Base-by-base conservation (phyloP, 2,329 filamentous ascomycete species). In the Colletotrichum musae region DNA sequence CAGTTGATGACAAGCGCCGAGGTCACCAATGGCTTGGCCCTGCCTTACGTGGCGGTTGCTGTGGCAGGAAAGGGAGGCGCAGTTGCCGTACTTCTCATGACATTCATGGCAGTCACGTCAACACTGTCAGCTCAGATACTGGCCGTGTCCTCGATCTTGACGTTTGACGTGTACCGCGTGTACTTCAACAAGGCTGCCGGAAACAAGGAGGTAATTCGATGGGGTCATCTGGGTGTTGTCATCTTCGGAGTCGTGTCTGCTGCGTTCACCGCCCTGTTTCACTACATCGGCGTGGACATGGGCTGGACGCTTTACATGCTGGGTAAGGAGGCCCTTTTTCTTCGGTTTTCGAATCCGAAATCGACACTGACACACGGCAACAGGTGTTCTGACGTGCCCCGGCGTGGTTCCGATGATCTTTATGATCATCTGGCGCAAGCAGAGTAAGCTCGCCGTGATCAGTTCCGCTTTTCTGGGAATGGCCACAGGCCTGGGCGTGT, bases 21-120 rank as follows among this genome's bases (percentile, higher is more conserved):
- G 72, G 88, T 94, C 3, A 88, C 86, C 2, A 90, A 90, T 15
- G 92, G 92, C 0, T 82, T 94, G 0, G 91, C 93, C 0, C 81
- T 94, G 3, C 92, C 92, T 0, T 90, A 92, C 68, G 91, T 90
- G 2, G 90, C 92, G 0, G 88, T 92, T 28, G 90, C 91, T 2
- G 79, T 94, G 32, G 85, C 93, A 2, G 92, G 92, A 0, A 91
- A 89, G 71, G 91, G 91, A 9, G 92, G 92, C 54, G 92, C 92
- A 0, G 89, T 87, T 1, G 91, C 90, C 0, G 89, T 91, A 1
- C 82, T 93, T 0, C 80, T 94, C 5, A 85, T 93, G 62, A 88
- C 92, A 12, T 93, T 94, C 82, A 93, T 94, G 91, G 92, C 92
- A 2, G 90, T 93, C n/a, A 93, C 91, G 1, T 86, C 83, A 0